Conservation (phyloP, 1,284 basidiomycete species). For the Tylopilus sp. region DNA sequence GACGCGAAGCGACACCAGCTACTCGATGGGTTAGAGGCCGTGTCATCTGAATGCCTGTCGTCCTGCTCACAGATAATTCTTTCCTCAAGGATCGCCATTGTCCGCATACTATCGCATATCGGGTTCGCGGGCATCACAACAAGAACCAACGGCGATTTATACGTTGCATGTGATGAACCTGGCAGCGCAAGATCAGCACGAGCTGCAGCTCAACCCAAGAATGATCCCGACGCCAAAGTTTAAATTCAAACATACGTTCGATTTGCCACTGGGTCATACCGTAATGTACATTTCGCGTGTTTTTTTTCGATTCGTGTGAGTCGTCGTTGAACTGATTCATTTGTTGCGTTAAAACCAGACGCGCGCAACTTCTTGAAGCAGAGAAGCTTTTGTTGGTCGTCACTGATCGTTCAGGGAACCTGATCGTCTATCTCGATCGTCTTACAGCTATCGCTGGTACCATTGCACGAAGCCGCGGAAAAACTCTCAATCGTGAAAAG, state of each 20-base stretch:
- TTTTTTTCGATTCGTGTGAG: too few species aligned
- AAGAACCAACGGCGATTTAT: slow-evolving; percentile 32
- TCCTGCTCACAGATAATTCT: background rate
- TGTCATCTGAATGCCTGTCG: slow-evolving; percentile 2
- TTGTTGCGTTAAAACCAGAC: slow-evolving; percentile 23
- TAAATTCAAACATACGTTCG: slow-evolving; percentile 34
- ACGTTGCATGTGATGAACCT: slow-evolving; percentile 39
- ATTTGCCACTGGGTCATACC: slow-evolving; percentile 34
- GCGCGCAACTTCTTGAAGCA: slow-evolving; percentile 36
- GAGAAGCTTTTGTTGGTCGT: slow-evolving; percentile 42
- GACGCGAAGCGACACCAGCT: background rate
- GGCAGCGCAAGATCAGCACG: slow-evolving; percentile 40
- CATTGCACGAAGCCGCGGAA: slow-evolving; percentile 33
- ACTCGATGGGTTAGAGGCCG: background rate
- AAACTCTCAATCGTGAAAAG: slow-evolving; percentile 40
- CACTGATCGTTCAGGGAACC: slow-evolving; percentile 33
- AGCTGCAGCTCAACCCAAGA: slow-evolving; percentile 37
- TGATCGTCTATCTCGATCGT: slow-evolving; percentile 40
- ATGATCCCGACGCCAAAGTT: slow-evolving; percentile 38
- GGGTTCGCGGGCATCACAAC: slow-evolving; percentile 13
- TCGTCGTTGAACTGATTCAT: slow-evolving; percentile 10
- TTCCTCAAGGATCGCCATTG: background rate
- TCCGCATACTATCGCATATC: slow-evolving; percentile 13
- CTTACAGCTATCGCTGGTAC: too few species aligned
- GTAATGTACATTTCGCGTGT: too few species aligned